Evolutionary conservation across 179 eudicot genomes (phyloP), one percentile per base, ranked within the genome.

Genomic region (Silene noctiflora): DNA sequence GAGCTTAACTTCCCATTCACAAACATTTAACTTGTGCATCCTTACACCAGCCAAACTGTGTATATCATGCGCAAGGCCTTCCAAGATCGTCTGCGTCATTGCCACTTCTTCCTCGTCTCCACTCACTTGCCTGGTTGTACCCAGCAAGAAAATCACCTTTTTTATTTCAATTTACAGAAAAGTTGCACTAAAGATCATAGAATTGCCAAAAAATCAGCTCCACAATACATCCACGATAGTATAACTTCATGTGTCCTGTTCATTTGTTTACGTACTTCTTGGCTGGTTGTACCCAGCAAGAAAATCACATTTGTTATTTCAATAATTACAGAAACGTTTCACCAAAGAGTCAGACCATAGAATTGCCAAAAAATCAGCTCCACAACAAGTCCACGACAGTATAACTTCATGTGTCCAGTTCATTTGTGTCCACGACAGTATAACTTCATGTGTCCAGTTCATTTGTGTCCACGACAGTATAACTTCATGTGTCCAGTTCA

Each of bases 1-100:
- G 72, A 96, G 96, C 84, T 96, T 96, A 76, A 96, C 91, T 84
- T 96, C 99, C 99, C 99, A 96, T 81, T 90, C 97, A 73, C 94
- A 91, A 63, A 96, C 98, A 81, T 94, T 89, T 80, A 96, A 81
- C 0, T 89, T 89, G 68, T 96, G 94, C 99, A 96, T 91, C 76
- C 88, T 91, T 35, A 89, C 94, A 35, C 97, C 98, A 82, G 88
- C 87, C 42, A 77, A 81, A 69, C 85, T 85, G 80, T 92, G 89
- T 74, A 95, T 85, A 83, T 96, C 93, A 70, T 69, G 86, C 62
- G 89, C 95, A 79, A 96, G 84, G 82, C 87, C 94, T 79, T 74
- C 87, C 86, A 96, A 84, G 70, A 90, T 85, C 62, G 31, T 76
- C 78, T 85, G 90, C 67, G 91, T 89, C 17, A 81, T 77, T 21